A percentile compares a stretch with the other conserved stretches of the same genome.
These are phyloP conservation scores for Bidens hawaiensis DNA, from an alignment of 140 eudicot species.

Conservation along the genomic window DNA sequence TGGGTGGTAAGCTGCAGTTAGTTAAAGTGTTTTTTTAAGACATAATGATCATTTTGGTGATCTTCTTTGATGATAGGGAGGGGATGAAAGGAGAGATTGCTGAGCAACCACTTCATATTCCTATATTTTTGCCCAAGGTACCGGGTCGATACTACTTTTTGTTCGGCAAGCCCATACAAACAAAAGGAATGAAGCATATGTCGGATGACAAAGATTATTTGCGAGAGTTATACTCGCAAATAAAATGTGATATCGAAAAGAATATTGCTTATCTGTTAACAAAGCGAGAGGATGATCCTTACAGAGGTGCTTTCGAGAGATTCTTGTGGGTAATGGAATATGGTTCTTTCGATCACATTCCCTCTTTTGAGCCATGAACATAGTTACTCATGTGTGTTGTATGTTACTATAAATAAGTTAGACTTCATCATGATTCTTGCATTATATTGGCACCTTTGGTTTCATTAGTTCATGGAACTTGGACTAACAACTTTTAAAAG, in stretches of 20 bases:
- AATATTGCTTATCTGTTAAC: slow-evolving; percentile 54
- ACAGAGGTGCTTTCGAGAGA: slow-evolving; percentile 50
- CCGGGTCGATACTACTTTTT: slow-evolving; percentile 77
- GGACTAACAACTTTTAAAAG: neutral
- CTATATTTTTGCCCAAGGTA: slow-evolving; percentile 61
- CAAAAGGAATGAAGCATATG: slow-evolving; percentile 52
- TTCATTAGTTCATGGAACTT: neutral
- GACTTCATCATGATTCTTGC: neutral
- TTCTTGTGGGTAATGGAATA: slow-evolving; percentile 31
- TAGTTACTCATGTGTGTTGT: neutral
- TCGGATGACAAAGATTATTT: slow-evolving; percentile 46
- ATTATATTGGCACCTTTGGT: neutral
- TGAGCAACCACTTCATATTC: slow-evolving; percentile 48
- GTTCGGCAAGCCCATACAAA: slow-evolving; percentile 76
- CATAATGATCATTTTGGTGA: neutral
- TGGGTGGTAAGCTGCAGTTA: neutral
- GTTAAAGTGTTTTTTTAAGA: neutral
- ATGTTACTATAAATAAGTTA: neutral
- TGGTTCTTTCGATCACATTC: slow-evolving; percentile 50
- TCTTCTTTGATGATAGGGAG: slow-evolving; percentile 1
- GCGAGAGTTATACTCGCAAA: slow-evolving; percentile 50
- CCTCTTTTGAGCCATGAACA: slow-evolving; percentile 33
- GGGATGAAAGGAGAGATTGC: slow-evolving; percentile 41
- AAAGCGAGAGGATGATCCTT: slow-evolving; percentile 81
- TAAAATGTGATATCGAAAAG: slow-evolving; percentile 58